phyloP scores from a whole-genome alignment of 805 yeast genomes.

The Vanderwaltozyma polyspora region DNA sequence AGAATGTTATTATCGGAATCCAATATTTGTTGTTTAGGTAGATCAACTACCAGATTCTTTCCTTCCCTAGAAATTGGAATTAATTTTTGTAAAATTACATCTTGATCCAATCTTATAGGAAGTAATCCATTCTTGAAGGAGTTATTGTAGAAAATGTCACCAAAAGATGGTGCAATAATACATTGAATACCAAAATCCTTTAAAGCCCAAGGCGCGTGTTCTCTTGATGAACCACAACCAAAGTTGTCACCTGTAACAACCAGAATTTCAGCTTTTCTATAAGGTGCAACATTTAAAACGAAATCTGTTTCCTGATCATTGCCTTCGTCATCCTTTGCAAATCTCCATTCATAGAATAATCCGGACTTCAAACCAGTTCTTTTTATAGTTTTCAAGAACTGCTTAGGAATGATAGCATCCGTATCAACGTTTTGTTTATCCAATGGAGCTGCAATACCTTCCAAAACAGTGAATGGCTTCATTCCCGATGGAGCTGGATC shows the following conservation, averaged over 20 bases:
- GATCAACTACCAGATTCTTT: slow-evolving; percentile 58
- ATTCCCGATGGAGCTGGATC: slow-evolving; percentile 41
- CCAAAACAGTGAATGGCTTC: slow-evolving; percentile 62
- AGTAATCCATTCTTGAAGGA: slow-evolving; percentile 91
- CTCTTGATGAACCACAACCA: slow-evolving; percentile 98
- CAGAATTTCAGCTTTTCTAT: slow-evolving; percentile 65
- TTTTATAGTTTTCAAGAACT: slow-evolving; percentile 93
- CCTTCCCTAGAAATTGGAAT: slow-evolving; percentile 75
- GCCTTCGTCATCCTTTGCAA: slow-evolving; percentile 52
- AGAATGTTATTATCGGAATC: slow-evolving; percentile 60
- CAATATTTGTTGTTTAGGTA: slow-evolving; percentile 73
- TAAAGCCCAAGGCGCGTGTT: slow-evolving; percentile 99
- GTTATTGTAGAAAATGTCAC: slow-evolving; percentile 96
- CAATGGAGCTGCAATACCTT: slow-evolving; percentile 87
- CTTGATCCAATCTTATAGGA: slow-evolving; percentile 84
- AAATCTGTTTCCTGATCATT: slow-evolving; percentile 80
- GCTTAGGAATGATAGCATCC: slow-evolving; percentile 97
- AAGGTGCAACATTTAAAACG: slow-evolving; percentile 76
- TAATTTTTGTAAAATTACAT: slow-evolving; percentile 56
- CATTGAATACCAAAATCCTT: slow-evolving; percentile 95
- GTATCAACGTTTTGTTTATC: slow-evolving; percentile 95
- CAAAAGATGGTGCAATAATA: slow-evolving; percentile 95
- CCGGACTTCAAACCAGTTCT: slow-evolving; percentile 88
- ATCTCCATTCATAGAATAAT: slow-evolving; percentile 84
- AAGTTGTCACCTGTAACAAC: slow-evolving; percentile 94